A percentile compares a stretch with the other conserved stretches of the same genome.
These are phyloP conservation scores for Boletus fagicola DNA, from an alignment of 768 basidiomycete genomes.

Conservation along the genomic window DNA sequence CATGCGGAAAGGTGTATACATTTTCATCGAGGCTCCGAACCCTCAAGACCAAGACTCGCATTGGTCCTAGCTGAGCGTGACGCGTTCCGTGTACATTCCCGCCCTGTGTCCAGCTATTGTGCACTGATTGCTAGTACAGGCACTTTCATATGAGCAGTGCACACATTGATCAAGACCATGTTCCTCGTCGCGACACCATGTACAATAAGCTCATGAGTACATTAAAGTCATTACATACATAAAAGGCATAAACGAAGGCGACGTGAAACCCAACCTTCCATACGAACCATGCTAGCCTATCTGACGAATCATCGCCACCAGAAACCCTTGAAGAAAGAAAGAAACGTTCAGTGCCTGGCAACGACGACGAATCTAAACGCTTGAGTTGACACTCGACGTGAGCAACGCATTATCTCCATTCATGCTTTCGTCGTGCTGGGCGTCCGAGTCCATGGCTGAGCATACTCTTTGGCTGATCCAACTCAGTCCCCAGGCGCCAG, in stretches of 20 bases:
- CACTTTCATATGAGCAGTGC: background rate
- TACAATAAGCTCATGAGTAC: constrained; percentile 1
- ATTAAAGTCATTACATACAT: constrained; percentile 13
- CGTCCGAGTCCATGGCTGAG: constrained; percentile 5
- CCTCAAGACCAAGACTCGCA: too few relatives aligned
- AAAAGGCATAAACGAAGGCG: background rate
- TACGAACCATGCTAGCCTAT: background rate
- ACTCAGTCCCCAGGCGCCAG: constrained; percentile 57
- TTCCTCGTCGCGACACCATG: background rate
- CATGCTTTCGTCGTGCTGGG: background rate
- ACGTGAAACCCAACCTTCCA: background rate
- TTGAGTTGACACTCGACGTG: constrained; percentile 3
- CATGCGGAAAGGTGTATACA: background rate
- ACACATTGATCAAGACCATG: background rate
- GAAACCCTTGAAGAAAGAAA: background rate
- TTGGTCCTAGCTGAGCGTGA: too few relatives aligned
- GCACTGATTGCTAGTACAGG: background rate
- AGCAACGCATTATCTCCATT: constrained; percentile 15
- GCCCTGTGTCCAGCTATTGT: background rate
- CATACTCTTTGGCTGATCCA: constrained; percentile 30
- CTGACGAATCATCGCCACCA: background rate
- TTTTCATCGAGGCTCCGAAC: background rate
- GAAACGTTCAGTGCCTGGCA: background rate
- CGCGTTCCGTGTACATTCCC: background rate
- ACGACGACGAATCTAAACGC: constrained; percentile 9